Evolutionary conservation across 2,329 filamentous ascomycete genomes (phyloP), one percentile per base, ranked within the genome.

Genomic region (Lomentospora prolificans): DNA sequence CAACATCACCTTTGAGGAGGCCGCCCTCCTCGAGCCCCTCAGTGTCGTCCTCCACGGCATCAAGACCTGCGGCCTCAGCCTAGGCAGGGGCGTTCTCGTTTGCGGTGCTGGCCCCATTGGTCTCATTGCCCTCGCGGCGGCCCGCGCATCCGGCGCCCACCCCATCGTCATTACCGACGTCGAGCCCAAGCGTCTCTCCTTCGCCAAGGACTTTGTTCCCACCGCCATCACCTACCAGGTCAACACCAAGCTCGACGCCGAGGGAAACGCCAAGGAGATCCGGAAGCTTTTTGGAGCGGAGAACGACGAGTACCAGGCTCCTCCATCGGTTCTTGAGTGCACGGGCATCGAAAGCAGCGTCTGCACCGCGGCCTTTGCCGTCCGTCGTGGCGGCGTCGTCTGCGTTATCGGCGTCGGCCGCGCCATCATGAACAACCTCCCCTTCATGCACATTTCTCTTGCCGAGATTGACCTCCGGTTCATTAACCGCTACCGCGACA

Each of bases 401-500:
- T 80, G 84, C 69, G 81, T 85, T 1, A 81, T 87, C 58, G 84
- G 84, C 0, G 83, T 86, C 1, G 82, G 82, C 1, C 77, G 71
- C 59, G 69, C 76, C 25, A 71, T 79, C 6, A 83, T 86, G 78
- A 81, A 86, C 59, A 84, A 85, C 58, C 60, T 85, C 25, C 82
- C 82, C 0, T 85, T 86, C 59, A 86, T 85, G 82, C 81, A 85
- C 63, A 62, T 85, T 19, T 83, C 79, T 3, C 65, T 85, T 36
- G 78, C 79, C 3, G 82, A 85, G 79, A 85, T 87, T 60, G 75
- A 86, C 61, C 71, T 88, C 25, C 80, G 78, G 36, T 88, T 88
- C 68, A 87, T 87, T 64, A 87, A 88, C 65, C 66, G 85, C 6
- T 88, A 87, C 64, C 74, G 77, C 41, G 82, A 87, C 62, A 87